Evolutionary conservation across 140 eudicot genomes (phyloP).

Genomic region (Erigeron philadelphicus): DNA sequence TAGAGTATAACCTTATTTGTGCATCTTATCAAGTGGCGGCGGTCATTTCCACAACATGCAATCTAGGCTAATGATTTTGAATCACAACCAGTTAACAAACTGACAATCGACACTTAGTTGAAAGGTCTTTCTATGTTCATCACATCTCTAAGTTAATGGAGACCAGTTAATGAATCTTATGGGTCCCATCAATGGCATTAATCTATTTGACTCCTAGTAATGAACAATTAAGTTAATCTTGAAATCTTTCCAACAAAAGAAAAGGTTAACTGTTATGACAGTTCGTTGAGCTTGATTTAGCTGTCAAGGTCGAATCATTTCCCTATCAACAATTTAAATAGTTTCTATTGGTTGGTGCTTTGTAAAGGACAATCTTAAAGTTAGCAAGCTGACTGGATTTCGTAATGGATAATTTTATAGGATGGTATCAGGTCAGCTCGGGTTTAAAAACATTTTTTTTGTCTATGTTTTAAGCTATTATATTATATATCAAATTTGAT

Average conservation of each 20-base stretch:
- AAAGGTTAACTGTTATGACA: constrained; percentile 14
- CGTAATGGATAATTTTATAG: no score
- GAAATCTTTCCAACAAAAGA: not conserved
- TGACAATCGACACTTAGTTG: not conserved
- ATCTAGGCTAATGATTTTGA: not conserved
- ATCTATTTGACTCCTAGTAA: not conserved
- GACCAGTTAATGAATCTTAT: not conserved
- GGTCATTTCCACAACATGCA: no score
- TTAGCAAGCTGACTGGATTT: no score
- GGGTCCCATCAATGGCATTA: not conserved
- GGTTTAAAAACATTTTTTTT: no score
- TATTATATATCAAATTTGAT: no score
- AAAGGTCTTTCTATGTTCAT: not conserved
- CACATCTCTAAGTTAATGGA: not conserved
- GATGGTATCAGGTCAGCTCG: no score
- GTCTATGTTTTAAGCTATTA: no score
- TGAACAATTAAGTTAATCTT: not conserved
- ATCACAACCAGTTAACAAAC: not conserved
- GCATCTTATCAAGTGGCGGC: not conserved
- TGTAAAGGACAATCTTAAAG: constrained; percentile 8
- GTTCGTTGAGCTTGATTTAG: constrained; percentile 9
- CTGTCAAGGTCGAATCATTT: not conserved
- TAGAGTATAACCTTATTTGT: not conserved
- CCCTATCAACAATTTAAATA: not conserved
- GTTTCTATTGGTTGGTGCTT: constrained; percentile 13